These are phyloP conservation scores for Linderniella brevidens DNA, from an alignment of 257 asterid species.

Conservation along the genomic window DNA sequence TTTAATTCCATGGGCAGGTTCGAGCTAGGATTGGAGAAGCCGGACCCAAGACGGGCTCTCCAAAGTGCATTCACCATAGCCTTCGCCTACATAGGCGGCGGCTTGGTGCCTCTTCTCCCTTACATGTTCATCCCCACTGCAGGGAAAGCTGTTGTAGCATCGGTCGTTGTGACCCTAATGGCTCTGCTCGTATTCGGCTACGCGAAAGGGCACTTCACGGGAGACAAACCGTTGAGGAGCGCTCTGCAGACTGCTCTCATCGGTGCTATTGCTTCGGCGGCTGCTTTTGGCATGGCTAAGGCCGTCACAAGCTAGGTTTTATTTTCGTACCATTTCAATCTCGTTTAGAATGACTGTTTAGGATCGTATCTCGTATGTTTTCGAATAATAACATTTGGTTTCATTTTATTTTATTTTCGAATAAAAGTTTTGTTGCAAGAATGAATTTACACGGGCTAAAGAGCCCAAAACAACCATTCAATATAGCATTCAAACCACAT, in stretches of 20 bases:
- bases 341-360: no score
- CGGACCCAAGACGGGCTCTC: constrained; percentile 72
- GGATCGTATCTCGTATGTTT: no score
- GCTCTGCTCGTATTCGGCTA: constrained; percentile 64
- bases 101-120: constrained; percentile 69
- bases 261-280: constrained; percentile 92
- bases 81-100: constrained; percentile 62
- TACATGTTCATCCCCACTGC: constrained; percentile 55
- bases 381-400: no score
- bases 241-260: constrained; percentile 64
- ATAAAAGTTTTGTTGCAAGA: no score
- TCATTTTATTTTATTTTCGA: no score
- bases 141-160: constrained; percentile 49
- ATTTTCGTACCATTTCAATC: no score
- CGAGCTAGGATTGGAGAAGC: constrained; percentile 91
- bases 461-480: no score
- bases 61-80: constrained; percentile 80
- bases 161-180: constrained; percentile 36
- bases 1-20: constrained; percentile 24
- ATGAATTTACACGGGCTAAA: no score
- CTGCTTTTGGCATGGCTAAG: constrained; percentile 88
- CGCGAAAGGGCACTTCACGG: constrained; percentile 74
- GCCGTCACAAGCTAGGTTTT: constrained; percentile 11
- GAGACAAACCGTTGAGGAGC: constrained; percentile 43
- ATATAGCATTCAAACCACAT: no score